Evolutionary conservation across 768 basidiomycete genomes (phyloP).

Genomic region (Inosperma sp.): DNA sequence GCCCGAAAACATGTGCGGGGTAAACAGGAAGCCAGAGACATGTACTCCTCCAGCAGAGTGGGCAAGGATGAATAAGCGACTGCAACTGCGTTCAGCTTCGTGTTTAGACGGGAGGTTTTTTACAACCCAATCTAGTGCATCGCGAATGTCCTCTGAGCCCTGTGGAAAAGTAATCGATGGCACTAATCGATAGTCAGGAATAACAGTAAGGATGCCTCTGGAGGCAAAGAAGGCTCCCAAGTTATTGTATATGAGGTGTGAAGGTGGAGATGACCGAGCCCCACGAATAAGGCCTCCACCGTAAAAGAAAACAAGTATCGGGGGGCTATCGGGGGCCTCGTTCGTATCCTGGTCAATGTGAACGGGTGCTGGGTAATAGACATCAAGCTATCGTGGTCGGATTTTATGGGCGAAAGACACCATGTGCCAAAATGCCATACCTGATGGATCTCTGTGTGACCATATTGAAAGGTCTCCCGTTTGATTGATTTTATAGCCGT

Average conservation of each 20-base stretch:
- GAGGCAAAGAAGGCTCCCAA: constrained; percentile 27
- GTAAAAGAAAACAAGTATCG: constrained; percentile 25
- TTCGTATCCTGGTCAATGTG: not conserved
- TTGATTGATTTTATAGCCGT: constrained; percentile 17
- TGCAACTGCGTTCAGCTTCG: constrained; percentile 10
- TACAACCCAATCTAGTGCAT: constrained; percentile 20
- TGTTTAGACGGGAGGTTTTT: constrained; percentile 6
- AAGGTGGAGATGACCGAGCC: constrained; percentile 17
- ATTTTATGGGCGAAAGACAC: not conserved
- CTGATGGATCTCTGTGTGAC: constrained; percentile 14
- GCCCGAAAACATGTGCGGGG: constrained; percentile 13
- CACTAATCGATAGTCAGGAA: constrained; percentile 26
- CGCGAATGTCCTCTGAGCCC: constrained; percentile 23
- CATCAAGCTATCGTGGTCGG: constrained; percentile 19
- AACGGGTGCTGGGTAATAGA: constrained; percentile 18
- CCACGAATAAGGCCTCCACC: constrained; percentile 24
- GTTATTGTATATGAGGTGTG: constrained; percentile 23
- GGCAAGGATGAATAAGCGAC: constrained; percentile 17
- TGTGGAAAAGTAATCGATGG: constrained; percentile 22
- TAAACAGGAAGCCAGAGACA: constrained; percentile 17
- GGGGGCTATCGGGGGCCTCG: constrained; percentile 1
- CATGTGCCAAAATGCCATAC: constrained; percentile 5
- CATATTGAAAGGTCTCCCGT: constrained; percentile 19
- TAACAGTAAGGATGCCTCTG: constrained; percentile 23
- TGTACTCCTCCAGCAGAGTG: constrained; percentile 29